Percentiles rank a stretch among this genome's conserved stretches.
These are phyloP conservation scores for Oryza coarctata DNA, from an alignment of 176 grass and related monocot species.

Conservation along the genomic window DNA sequence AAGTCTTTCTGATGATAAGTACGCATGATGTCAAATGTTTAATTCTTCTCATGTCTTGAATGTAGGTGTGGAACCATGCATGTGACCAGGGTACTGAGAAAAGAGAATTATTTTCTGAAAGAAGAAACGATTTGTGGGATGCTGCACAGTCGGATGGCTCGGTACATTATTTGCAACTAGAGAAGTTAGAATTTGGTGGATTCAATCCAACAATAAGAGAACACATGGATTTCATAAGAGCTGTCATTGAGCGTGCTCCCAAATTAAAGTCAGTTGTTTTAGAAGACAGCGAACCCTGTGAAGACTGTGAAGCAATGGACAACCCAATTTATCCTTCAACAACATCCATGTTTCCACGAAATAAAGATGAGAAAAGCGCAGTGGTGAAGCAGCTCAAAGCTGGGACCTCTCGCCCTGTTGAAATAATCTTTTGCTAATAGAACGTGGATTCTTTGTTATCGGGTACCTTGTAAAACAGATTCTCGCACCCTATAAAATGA, in stretches of 20 bases:
- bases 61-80: background rate
- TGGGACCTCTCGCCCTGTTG: background rate
- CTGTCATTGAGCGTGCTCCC: background rate
- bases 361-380: background rate
- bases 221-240: background rate
- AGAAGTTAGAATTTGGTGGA: background rate
- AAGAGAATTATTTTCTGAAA: background rate
- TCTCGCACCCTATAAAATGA: background rate
- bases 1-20: background rate
- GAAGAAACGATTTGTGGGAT: background rate
- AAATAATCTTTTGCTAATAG: background rate
- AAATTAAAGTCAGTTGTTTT: background rate
- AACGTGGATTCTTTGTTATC: background rate
- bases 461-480: background rate
- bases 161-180: background rate
- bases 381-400: background rate
- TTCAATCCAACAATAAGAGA: conserved; percentile 1
- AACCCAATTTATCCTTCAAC: background rate
- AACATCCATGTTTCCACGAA: background rate
- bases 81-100: background rate
- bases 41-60: background rate
- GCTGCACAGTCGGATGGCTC: background rate
- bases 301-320: background rate
- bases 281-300: background rate
- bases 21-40: background rate